Percentiles rank a stretch among this genome's conserved stretches.
phyloP scores from a whole-genome alignment of 257 asterid genomes.

The Apocynum venetum region DNA sequence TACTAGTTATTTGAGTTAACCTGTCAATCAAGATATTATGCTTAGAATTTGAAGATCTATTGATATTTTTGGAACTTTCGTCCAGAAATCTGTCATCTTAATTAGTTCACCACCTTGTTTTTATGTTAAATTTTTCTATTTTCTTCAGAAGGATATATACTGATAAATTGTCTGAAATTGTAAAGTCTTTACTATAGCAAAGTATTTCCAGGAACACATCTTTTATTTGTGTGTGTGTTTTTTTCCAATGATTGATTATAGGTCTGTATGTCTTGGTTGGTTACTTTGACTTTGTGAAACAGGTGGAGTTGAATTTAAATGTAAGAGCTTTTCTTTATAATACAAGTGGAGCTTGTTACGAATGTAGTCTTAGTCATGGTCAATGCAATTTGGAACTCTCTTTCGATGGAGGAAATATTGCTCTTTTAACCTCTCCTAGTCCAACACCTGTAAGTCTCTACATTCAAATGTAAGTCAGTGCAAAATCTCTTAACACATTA shows the following conservation, averaged over 20 bases:
- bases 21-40: background rate
- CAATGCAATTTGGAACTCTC: conserved; percentile 46
- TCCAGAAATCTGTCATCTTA: background rate
- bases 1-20: background rate
- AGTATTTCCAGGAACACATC: background rate
- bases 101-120: background rate
- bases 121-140: background rate
- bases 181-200: background rate
- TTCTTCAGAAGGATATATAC: background rate
- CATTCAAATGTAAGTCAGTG: background rate
- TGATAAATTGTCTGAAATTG: background rate
- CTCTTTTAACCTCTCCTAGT: conserved; percentile 66
- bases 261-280: background rate
- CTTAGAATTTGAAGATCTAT: background rate
- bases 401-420: conserved; percentile 43
- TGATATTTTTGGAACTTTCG: background rate
- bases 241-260: background rate
- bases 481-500: background rate
- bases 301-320: conserved; percentile 52
- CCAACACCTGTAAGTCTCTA: conserved; percentile 50
- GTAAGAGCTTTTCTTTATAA: conserved; percentile 45
- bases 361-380: conserved; percentile 46
- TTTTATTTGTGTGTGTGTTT: background rate
- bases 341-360: conserved; percentile 54
- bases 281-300: conserved; percentile 26